A percentile compares a stretch with the other conserved stretches of the same genome.
phyloP scores from a whole-genome alignment of 495 filamentous ascomycete genomes.

The Xylona heveae region DNA sequence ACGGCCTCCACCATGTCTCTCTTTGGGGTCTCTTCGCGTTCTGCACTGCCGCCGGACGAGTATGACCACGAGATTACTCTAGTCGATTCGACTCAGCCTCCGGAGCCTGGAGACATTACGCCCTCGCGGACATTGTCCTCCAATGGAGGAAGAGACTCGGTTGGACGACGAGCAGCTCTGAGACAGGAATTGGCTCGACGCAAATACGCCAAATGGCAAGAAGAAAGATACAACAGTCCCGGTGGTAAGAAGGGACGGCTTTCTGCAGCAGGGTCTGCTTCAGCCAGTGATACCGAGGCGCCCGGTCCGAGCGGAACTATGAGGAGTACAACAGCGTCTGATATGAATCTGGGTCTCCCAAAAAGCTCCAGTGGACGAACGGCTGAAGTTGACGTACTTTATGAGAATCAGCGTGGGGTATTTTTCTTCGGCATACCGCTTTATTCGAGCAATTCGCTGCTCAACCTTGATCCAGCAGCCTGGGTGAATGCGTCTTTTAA shows the following conservation, averaged over 20 bases:
- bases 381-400: constrained; percentile 61
- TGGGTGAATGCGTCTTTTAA: constrained; percentile 65
- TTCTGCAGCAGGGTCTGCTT: too few relatives aligned
- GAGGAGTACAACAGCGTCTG: too few relatives aligned
- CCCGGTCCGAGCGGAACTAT: too few relatives aligned
- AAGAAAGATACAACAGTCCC: too few relatives aligned
- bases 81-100: constrained; percentile 1
- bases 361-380: background rate
- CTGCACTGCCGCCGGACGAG: too few relatives aligned
- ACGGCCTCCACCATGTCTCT: too few relatives aligned
- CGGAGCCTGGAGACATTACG: too few relatives aligned
- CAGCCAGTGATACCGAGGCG: too few relatives aligned
- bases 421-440: constrained; percentile 79
- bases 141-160: background rate
- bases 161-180: constrained; percentile 13
- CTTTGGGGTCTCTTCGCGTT: too few relatives aligned
- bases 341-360: too few relatives aligned
- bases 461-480: constrained; percentile 63
- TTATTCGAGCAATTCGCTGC: constrained; percentile 68
- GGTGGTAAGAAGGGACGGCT: too few relatives aligned
- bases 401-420: constrained; percentile 49
- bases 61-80: constrained; percentile 3
- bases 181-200: constrained; percentile 26
- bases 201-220: constrained; percentile 44
- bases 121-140: background rate